phyloP scores from a whole-genome alignment of 768 basidiomycete genomes.

The Favolaschia claudopus region DNA sequence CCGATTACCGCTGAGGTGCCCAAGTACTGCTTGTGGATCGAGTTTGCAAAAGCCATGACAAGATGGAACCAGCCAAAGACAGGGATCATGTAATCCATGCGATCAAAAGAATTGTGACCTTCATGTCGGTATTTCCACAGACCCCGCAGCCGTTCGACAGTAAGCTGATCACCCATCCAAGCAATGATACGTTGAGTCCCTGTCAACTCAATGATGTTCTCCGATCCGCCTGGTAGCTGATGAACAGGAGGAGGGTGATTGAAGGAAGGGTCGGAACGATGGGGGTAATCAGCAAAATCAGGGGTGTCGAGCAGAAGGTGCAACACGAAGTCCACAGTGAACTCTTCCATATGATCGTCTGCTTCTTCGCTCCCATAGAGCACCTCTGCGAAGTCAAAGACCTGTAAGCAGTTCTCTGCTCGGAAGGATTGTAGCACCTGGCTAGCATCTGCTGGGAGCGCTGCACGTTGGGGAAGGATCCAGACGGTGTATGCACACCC shows the following conservation, averaged over 20 bases:
- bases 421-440: slow-evolving; percentile 3
- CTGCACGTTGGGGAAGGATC: slow-evolving; percentile 14
- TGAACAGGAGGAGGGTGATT: no score
- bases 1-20: no score
- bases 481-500: slow-evolving; percentile 31
- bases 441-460: slow-evolving; percentile 13
- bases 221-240: neutral
- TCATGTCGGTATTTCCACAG: slow-evolving; percentile 12
- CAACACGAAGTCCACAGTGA: neutral
- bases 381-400: neutral
- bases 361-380: neutral
- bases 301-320: neutral
- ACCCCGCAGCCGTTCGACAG: slow-evolving; percentile 26
- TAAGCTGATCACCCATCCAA: slow-evolving; percentile 29
- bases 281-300: neutral
- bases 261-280: neutral
- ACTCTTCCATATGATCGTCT: no score
- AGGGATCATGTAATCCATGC: slow-evolving; percentile 20
- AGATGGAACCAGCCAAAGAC: no score
- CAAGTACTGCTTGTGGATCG: no score
- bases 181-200: no score
- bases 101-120: slow-evolving; percentile 23
- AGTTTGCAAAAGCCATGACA: no score
- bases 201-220: neutral
- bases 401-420: neutral